A percentile compares a stretch with the other conserved stretches of the same genome.
Evolutionary conservation across 2,329 filamentous ascomycete genomes (phyloP).

Genomic region (Ophiostoma pallidulum): DNA sequence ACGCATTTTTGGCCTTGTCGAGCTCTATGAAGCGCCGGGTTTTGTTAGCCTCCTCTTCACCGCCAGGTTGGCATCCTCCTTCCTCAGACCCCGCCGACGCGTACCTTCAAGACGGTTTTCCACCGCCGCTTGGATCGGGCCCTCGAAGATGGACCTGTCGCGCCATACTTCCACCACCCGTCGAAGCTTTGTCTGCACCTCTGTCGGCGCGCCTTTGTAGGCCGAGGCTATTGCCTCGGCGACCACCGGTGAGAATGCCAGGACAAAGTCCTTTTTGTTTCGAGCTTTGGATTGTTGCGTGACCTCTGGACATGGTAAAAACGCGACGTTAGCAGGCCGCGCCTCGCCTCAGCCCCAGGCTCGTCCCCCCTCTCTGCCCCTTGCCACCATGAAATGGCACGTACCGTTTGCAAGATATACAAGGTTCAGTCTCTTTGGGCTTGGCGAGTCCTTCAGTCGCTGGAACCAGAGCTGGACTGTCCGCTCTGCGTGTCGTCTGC

Average conservation of each 20-base stretch:
- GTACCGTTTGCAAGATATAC: conserved; percentile 96
- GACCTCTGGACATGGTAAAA: conserved; percentile 57
- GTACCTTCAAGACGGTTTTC: conserved; percentile 71
- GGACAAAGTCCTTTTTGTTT: conserved; percentile 83
- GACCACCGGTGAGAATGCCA: conserved; percentile 84
- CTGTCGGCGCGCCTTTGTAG: conserved; percentile 78
- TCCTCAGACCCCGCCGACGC: conserved; percentile 18
- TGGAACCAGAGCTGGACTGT: conserved; percentile 90
- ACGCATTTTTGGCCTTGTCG: conserved; percentile 48
- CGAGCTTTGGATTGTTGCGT: conserved; percentile 92
- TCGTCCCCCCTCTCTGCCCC: too few species aligned
- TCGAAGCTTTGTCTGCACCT: conserved; percentile 79
- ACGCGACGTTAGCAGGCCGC: too few species aligned
- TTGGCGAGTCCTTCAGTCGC: conserved; percentile 75
- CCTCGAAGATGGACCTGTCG: conserved; percentile 74
- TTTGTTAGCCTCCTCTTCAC: background rate
- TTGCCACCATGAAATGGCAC: too few species aligned
- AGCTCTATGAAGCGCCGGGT: conserved; percentile 38
- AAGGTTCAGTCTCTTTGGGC: conserved; percentile 77
- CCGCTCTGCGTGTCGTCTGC: conserved; percentile 79
- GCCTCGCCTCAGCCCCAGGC: too few species aligned
- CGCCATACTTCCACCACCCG: conserved; percentile 94
- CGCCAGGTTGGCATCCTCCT: background rate
- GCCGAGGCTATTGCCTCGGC: conserved; percentile 84
- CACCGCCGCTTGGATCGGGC: conserved; percentile 67